Conservation (phyloP, 139 green algal genomes). For the Coelastrella sp. region DNA sequence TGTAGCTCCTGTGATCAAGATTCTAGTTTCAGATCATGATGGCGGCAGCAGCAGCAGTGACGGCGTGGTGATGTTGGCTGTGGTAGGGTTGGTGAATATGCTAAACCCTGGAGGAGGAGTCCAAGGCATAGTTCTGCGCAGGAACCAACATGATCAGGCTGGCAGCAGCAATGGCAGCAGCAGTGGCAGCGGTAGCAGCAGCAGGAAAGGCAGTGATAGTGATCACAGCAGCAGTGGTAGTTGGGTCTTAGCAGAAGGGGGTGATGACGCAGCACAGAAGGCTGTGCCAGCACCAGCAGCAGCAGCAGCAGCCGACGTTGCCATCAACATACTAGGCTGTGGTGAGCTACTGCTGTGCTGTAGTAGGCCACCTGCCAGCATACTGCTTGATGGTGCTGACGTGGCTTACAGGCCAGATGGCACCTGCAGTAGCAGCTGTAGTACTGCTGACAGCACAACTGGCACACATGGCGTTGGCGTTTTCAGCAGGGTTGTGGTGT, state of each 20-base stretch:
- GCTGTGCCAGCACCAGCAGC: constrained; percentile 11
- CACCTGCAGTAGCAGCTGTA: not conserved
- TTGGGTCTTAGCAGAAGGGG: constrained; percentile 6
- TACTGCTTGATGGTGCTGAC: not conserved
- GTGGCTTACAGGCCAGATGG: not conserved
- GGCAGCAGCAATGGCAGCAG: constrained; percentile 1
- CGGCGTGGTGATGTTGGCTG: not conserved
- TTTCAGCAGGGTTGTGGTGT: not conserved
- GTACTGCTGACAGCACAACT: not conserved
- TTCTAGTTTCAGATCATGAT: not conserved
- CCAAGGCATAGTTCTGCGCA: not conserved
- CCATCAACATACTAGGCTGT: not conserved
- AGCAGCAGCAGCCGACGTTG: not conserved
- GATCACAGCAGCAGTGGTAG: not conserved
- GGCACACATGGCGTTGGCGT: too few species aligned
- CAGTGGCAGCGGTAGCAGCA: not conserved
- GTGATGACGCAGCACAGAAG: not conserved
- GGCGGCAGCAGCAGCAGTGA: not conserved
- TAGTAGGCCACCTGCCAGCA: not conserved
- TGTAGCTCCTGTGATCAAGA: constrained; percentile 10
- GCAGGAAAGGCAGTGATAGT: not conserved
- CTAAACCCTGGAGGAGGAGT: constrained; percentile 21
- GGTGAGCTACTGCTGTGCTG: constrained; percentile 16
- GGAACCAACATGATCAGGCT: not conserved
- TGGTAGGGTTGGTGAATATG: constrained; percentile 16